Percentiles rank a stretch among this genome's conserved stretches.
phyloP scores from a whole-genome alignment of 2,329 filamentous ascomycete species.

The Dissoconium aciculare region DNA sequence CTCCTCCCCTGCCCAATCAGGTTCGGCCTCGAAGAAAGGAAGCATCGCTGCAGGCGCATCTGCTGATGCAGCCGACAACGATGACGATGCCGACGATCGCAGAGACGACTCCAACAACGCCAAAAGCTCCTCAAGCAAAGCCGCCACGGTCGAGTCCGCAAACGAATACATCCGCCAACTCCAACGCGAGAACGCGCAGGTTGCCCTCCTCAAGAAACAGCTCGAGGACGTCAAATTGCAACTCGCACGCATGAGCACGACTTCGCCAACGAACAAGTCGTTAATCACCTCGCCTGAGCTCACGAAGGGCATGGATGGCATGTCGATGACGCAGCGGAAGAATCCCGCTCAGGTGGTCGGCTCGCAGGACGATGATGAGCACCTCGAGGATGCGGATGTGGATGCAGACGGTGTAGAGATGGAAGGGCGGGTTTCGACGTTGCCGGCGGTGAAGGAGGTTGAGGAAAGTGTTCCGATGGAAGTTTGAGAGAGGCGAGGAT shows the following conservation, averaged over 20 bases:
- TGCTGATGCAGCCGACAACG: constrained; percentile 22
- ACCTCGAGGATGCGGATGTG: background rate
- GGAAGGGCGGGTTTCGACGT: constrained; percentile 7
- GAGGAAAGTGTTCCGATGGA: too few species aligned
- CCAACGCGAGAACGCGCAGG: constrained; percentile 43
- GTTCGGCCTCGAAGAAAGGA: constrained; percentile 9
- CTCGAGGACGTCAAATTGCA: background rate
- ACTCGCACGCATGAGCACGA: constrained; percentile 1
- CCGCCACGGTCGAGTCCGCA: constrained; percentile 91
- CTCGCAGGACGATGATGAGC: background rate
- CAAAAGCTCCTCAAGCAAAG: constrained; percentile 65
- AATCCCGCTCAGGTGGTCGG: background rate
- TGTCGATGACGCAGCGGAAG: too few species aligned
- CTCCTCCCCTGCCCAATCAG: too few species aligned
- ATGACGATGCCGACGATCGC: constrained; percentile 20
- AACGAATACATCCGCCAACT: constrained; percentile 88
- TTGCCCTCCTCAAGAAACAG: constrained; percentile 5
- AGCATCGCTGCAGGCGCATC: constrained; percentile 30
- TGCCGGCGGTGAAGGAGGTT: background rate
- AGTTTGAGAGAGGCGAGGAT: too few species aligned
- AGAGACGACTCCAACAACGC: background rate
- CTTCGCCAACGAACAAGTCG: too few species aligned
- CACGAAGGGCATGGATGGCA: too few species aligned
- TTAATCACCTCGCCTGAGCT: too few species aligned
- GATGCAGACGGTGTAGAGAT: background rate